Evolutionary conservation across 164 flowering plant species (phyloP), one percentile per base, ranked within the genome.

Genomic region (Dillenia suffruticosa): DNA sequence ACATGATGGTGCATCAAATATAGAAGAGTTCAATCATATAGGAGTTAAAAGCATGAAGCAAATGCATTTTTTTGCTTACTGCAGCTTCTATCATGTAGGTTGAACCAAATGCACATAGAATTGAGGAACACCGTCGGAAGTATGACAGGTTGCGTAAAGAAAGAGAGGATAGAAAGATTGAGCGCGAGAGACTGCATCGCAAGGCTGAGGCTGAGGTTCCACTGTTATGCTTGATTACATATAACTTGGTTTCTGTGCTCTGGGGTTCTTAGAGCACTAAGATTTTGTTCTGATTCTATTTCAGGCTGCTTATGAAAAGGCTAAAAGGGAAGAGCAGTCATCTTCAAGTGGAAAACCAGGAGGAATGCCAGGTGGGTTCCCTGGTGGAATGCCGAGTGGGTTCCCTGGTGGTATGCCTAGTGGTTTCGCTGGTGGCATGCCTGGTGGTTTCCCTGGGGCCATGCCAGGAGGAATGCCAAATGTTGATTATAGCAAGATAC

Each of bases 281-380:
- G 26, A 6, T 46, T 52, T 56, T 64, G 19, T 12, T 49, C 46
- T 51, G 12, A 17, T 60, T 54, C 2, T 68, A 10, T 43, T 58
- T 11, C 62, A 94, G 98, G 98, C 98, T 82, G 97, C 84, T 12
- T 91, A 94, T 79, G 97, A 86, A 70, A 89, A 80, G 74, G 95
- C 98, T 17, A 94, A 91, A 81, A 87, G 77, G 80, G 65, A 81
- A 66, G 99, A 94, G 60, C 77, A 84, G 50, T 81, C 96, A 72
- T 82, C 96, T 54, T 84, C 96, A 5, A 82, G 88, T 47, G 73
- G 71, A 64, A 61, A 61, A 46, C 71, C 85, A 62, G 90, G 90
- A 14, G 88, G 85, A 44, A 77, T 82, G 82, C 89, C 96, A 32
- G 88, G 89, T 63, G 89, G 89, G 0, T 71, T 84, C 44, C 85